Base-by-base conservation (phyloP, 2,329 filamentous ascomycete species). In the Colletotrichum scovillei region DNA sequence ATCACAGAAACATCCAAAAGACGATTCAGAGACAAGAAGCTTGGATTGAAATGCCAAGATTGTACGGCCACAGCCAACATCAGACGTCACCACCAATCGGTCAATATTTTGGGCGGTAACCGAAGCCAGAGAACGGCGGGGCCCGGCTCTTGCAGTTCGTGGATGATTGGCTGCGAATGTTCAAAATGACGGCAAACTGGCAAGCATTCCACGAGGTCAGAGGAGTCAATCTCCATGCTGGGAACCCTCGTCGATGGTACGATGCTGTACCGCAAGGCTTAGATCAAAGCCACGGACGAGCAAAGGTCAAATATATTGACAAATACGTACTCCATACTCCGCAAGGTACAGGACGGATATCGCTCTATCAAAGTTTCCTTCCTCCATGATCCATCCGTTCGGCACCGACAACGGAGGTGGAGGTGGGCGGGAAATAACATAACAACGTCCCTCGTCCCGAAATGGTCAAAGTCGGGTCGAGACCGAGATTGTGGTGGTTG, bases 21-120 rank as follows among this genome's bases (percentile, higher is more conserved):
- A 35, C 16, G 26, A 12, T 19, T 19, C 28, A 26, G 30, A 53
- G 59, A n/a, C 26, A 56, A 3, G n/a, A 59, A 28, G 32, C 28
- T 46, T 16, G 28, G 56, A 19, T 32, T 56, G 14, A 7, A 42
- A 42, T 42, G 57, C 63, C 63, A 67, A 63, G 56, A 19, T 38
- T 30, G 56, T 57, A 71, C 56, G 46, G 30, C 32, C 57, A 69
- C 38, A 35, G 16, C 9, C 52, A 57, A 49, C 52, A 28, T 32
- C n/a, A 69, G 58, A 69, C 60, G 71, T 62, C 60, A 53, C 67
- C 53, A n/a, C 71, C 57, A 66, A 73, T 71, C 60, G 42, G 67
- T 42, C 60, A 67, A 38, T 28, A 22, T 16, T 72, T 73, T 58
- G 62, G 53, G 30, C 57, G 55, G 35, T 22, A 24, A 59, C 67